Evolutionary conservation across 352 stramenopile species (phyloP), one percentile per base, ranked within the genome.

Genomic region (Phytophthora hybrid): DNA sequence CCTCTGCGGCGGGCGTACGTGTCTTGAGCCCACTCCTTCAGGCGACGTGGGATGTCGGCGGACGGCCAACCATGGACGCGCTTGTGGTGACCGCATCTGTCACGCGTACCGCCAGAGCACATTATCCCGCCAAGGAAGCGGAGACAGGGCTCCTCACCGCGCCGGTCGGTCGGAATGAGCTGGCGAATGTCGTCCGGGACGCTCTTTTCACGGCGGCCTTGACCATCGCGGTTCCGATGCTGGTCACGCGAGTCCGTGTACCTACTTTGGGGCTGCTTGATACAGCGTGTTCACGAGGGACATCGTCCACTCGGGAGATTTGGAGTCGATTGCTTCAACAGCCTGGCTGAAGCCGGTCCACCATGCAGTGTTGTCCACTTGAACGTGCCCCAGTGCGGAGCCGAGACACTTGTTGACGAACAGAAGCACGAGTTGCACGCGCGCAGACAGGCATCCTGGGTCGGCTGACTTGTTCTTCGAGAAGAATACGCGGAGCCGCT

Each of bases 381-480:
- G 44, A 10, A 70, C 0, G 54, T 59, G 19, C 1, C 63, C 46
- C 1, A 65, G 56, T 14, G 49, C 56, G 8, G 34, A 2, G 1
- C 34, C 34, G 11, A 5, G 8, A 3, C 21, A 67, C 23, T 63
- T 61, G 59, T 63, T 66, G 0, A 44, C 51, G 49, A 58, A 74
- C 5, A 63, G 44, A 0, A 67, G 55, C 0, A 55, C 32, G 0
- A 70, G 34, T 16, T 54, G 47, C 26, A 74, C 53, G 5, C 60
- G 67, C 0, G 44, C 4, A 0, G 39, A 39, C 7, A 59, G 16
- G 8, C 52, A 9, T 1, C 4, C 44, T 2, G 60, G 54, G 11
- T 71, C 61, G 1, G 68, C 68, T 0, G 60, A 75, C 55, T 75
- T 75, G 68, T 70, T 75, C 23, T 26, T 26, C 23, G 23, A 26